Evolutionary conservation across 768 basidiomycete genomes (phyloP), one percentile per base, ranked within the genome.

Genomic region (Pleurotus salmoneostramineus): DNA sequence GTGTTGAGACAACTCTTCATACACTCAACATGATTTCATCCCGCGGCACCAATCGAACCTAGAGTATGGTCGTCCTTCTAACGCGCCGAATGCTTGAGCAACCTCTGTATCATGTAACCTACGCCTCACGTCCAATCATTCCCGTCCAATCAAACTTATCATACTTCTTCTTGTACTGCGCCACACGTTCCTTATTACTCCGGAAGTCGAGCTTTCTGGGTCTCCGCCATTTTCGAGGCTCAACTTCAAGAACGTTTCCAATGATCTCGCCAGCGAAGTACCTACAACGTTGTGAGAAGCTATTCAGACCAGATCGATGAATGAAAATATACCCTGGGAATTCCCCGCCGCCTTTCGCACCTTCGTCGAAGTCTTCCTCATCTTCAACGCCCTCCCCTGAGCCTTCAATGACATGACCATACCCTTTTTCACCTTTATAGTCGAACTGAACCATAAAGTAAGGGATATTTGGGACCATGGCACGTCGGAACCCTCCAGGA

Each of bases 391-490:
- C 82, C 37, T 91, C 87, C 27, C 80, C 84, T 0, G 84, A 83
- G 1, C 97, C 97, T 70, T 99, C 97, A 60, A 99, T 97, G 61
- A 99, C 92, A 71, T 99, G 97, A 0, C 97, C 97, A 68, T 94
- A 99, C 2, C 97, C 97, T 66, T 93, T 94, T 72, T 98, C 95
- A 27, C 97, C 95, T 66, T 95, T 98, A 72, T 98, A 81, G 72
- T 99, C 97, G 71, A 96, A 99, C 64, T 96, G 95, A 5, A 98
- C 91, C 93, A 95, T 96, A 66, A 99, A 99, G 72, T 99, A 99
- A 0, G 97, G 97, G 33, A 99, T 74, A 66, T 98, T 97, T 2
- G 95, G 87, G 8, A 99, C 96, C 89, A 99, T 91, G 27, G 92
- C 87, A 0, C 96, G 83, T 43, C 95, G 80, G 77, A 98, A 98